A percentile compares a stretch with the other conserved stretches of the same genome.
phyloP scores from a whole-genome alignment of 176 grass and related monocot species.

The Oryza meridionalis region DNA sequence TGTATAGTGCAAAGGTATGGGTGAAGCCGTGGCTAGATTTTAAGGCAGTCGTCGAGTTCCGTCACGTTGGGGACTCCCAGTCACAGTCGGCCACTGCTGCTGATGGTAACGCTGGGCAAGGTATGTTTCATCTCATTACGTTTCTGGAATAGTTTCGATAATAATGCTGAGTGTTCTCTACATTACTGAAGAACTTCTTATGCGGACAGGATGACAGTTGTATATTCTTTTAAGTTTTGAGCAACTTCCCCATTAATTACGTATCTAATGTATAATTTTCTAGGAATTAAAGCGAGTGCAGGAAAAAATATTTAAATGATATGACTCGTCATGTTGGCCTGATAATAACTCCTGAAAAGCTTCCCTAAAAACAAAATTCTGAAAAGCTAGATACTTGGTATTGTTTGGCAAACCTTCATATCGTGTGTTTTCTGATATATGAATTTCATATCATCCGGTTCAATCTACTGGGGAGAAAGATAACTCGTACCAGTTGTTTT shows the following conservation, averaged over 20 bases:
- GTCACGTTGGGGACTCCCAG: slow-evolving; percentile 41
- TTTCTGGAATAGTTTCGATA: background rate
- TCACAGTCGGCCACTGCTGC: slow-evolving; percentile 32
- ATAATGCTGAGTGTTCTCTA: background rate
- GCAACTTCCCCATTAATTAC: background rate
- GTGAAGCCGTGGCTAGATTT: slow-evolving; percentile 91
- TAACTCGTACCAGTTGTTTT: slow-evolving; percentile 42
- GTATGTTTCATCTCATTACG: slow-evolving; percentile 45
- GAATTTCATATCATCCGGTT: background rate
- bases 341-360: background rate
- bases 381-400: background rate
- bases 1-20: slow-evolving; percentile 94
- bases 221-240: background rate
- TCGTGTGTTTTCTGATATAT: background rate
- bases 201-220: background rate
- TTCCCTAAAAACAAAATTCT: background rate
- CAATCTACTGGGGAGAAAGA: slow-evolving; percentile 4
- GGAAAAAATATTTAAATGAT: slow-evolving; percentile 10
- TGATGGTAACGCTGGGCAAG: slow-evolving; percentile 45
- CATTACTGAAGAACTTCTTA: background rate
- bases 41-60: slow-evolving; percentile 84
- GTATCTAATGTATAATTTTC: background rate
- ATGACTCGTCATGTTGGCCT: background rate
- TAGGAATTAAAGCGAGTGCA: background rate
- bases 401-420: slow-evolving; percentile 5